Evolutionary conservation across 1,284 basidiomycete genomes (phyloP), one percentile per base, ranked within the genome.

Genomic region (Polyporus tsugae): DNA sequence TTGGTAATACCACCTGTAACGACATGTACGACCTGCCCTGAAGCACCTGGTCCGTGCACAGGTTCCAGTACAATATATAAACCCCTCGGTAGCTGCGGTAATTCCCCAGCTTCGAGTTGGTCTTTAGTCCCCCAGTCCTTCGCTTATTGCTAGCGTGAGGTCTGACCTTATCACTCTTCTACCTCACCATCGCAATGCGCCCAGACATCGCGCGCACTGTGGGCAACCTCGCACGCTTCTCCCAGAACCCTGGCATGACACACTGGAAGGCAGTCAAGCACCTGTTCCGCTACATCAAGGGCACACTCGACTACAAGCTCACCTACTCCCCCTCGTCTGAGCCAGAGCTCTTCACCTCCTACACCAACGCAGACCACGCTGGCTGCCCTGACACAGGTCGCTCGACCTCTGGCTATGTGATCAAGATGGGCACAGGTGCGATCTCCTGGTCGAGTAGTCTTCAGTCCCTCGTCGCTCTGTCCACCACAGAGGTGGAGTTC

Each of bases 241-340:
- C 41, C 0, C n/a, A 61, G 36, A 66, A 71, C 55, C 69, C 77
- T 0, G 64, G 64, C 17, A n/a, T 38, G n/a, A 13, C 36, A 13
- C 76, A 78, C 66, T 75, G 72, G 70, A 59, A 68, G 6, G 73
- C 73, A 29, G 67, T 72, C 42, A 63, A 72, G 33, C 73, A 67
- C 39, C 36, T 74, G 59, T 49, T 75, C n/a, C 67, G 69, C 6
- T 79, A 77, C 71, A 53, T 77, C 62, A 71, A 72, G 46, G 73
- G 70, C 36, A 65, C 57, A 55, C 33, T 52, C 11, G 57, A 65
- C 52, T 55, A 55, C 44, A 46, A 46, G 44, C 44, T 46, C 44
- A 46, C 44, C 44, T 46, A 52, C n/a, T 38, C 64, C 41, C 46
- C 53, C 17, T 60, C 44, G 29, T 41, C 57, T 6, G 44, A 46